phyloP scores from a whole-genome alignment of 305 asterid species.

The Solanum hybrid region DNA sequence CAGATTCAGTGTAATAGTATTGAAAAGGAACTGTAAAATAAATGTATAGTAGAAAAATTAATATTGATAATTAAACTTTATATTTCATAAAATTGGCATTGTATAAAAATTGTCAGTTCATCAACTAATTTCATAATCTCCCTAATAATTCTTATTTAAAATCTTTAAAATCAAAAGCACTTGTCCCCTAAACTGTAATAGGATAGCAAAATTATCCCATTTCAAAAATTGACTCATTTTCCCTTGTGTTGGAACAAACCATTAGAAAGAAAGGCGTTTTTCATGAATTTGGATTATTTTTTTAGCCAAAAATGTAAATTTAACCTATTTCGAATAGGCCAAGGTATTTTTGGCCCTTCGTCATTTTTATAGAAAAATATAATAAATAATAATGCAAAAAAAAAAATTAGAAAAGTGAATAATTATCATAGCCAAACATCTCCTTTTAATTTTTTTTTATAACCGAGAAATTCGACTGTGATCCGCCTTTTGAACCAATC shows the following conservation, averaged over 20 bases:
- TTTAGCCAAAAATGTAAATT: background rate
- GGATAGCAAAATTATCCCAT: background rate
- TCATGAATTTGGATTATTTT: background rate
- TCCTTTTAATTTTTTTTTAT: too few species aligned
- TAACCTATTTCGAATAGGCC: background rate
- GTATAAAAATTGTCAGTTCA: background rate
- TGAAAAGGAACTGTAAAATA: background rate
- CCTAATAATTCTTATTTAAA: background rate
- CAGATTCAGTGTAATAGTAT: background rate
- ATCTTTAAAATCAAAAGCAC: background rate
- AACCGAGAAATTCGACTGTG: too few species aligned
- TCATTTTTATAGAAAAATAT: background rate
- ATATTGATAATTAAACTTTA: background rate
- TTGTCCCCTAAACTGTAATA: background rate
- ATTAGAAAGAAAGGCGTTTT: background rate
- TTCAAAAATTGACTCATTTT: background rate
- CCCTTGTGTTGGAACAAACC: background rate
- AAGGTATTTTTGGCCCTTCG: background rate
- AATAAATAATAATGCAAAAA: background rate
- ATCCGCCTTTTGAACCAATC: accelerated
- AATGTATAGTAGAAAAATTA: background rate
- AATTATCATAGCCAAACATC: background rate
- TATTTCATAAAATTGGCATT: background rate
- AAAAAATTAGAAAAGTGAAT: background rate
- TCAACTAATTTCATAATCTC: background rate